Evolutionary conservation across 2,329 filamentous ascomycete genomes (phyloP).

Genomic region (Colletotrichum sp.): DNA sequence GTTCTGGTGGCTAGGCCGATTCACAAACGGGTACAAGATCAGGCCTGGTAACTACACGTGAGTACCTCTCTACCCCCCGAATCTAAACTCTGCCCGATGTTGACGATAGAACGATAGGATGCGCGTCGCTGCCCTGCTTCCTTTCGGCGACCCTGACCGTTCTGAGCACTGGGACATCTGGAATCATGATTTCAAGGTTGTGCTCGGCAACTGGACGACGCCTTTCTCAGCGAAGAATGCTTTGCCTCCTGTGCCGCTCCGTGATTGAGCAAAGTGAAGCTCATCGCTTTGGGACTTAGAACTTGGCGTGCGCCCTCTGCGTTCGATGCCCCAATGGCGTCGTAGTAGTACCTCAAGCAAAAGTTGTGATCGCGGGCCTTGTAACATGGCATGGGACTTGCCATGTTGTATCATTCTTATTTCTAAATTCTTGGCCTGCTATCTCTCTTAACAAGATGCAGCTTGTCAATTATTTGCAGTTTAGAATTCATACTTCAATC

Average conservation of each 20-base stretch:
- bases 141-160: slow-evolving; percentile 5
- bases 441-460: neutral
- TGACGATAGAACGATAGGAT: neutral
- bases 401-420: neutral
- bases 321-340: neutral
- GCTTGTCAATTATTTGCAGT: neutral
- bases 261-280: neutral
- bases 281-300: rapidly evolving
- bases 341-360: neutral
- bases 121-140: slow-evolving; percentile 14
- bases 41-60: slow-evolving; percentile 17
- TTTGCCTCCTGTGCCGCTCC: neutral
- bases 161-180: slow-evolving; percentile 14
- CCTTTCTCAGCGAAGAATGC: neutral
- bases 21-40: slow-evolving; percentile 10
- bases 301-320: rapidly evolving
- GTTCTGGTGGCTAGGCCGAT: slow-evolving; percentile 11
- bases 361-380: neutral
- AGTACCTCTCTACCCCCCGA: neutral
- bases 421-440: neutral
- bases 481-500: neutral
- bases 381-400: neutral
- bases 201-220: neutral
- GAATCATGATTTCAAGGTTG: neutral
- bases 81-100: rapidly evolving